Evolutionary conservation across 83 land plant species (phyloP).

Genomic region (Picea abies): DNA sequence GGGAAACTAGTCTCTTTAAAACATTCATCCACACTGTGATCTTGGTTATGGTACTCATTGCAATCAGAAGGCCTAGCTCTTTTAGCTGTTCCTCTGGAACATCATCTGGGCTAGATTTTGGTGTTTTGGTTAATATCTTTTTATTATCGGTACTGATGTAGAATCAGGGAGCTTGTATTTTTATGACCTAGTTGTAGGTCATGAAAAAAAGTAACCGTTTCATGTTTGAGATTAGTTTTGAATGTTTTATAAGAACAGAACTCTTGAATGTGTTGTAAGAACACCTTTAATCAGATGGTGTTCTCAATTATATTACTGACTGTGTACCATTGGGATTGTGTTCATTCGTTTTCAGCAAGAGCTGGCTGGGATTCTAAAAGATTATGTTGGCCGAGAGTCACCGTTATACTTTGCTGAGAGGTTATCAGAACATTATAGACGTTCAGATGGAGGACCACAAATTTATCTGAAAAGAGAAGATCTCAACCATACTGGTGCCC

Average conservation of each 20-base stretch:
- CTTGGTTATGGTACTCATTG: too few species aligned
- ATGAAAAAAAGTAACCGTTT: too few species aligned
- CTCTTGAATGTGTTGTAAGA: background rate
- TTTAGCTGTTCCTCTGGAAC: too few species aligned
- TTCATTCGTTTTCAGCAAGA: constrained; percentile 53
- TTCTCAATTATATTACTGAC: background rate
- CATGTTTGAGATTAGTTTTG: background rate
- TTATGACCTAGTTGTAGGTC: too few species aligned
- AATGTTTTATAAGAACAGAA: background rate
- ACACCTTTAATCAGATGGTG: background rate
- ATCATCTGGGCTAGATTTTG: too few species aligned
- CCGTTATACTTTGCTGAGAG: constrained; percentile 92
- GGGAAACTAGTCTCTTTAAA: too few species aligned
- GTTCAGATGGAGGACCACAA: constrained; percentile 73
- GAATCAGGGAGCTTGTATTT: too few species aligned
- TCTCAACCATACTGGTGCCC: constrained; percentile 90
- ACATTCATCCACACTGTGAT: too few species aligned
- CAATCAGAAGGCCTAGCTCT: too few species aligned
- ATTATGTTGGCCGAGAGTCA: constrained; percentile 93
- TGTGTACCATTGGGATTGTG: background rate
- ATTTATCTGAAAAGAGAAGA: constrained; percentile 94
- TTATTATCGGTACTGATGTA: too few species aligned
- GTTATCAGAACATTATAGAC: constrained; percentile 71
- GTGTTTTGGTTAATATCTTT: too few species aligned
- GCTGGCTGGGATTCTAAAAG: constrained; percentile 67